phyloP scores from a whole-genome alignment of 1,284 basidiomycete species.

The Puccinia hordei region DNA sequence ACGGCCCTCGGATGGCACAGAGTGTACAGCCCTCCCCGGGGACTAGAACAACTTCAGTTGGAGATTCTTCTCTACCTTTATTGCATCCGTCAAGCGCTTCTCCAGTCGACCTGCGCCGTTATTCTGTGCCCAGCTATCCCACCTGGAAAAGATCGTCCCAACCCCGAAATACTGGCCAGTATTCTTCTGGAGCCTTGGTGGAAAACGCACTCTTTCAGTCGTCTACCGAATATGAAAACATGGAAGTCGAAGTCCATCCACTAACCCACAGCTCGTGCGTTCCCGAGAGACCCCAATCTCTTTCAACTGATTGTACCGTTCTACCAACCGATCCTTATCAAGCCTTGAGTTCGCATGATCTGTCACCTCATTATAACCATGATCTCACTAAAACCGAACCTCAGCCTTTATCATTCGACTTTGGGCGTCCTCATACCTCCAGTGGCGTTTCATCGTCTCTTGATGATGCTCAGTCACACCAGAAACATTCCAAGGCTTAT shows the following conservation, averaged over 20 bases:
- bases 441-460: constrained; percentile 33
- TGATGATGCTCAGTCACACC: constrained; percentile 14
- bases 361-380: constrained; percentile 10
- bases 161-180: background rate
- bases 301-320: background rate
- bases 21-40: constrained; percentile 9
- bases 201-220: constrained; percentile 6
- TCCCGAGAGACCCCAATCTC: background rate
- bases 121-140: constrained; percentile 43
- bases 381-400: constrained; percentile 11
- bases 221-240: background rate
- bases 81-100: background rate
- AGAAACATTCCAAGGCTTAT: constrained; percentile 3
- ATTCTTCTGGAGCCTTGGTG: background rate
- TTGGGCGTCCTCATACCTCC: constrained; percentile 46
- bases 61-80: background rate
- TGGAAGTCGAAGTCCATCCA: constrained; percentile 21
- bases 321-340: constrained; percentile 3
- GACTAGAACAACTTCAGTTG: background rate
- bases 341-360: background rate
- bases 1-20: background rate
- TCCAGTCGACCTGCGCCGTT: constrained; percentile 35
- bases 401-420: constrained; percentile 8
- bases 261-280: background rate
- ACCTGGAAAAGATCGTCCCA: constrained; percentile 42